Conservation (phyloP, 495 filamentous ascomycete genomes). For the Pseudomonodictys pantanalensis region DNA sequence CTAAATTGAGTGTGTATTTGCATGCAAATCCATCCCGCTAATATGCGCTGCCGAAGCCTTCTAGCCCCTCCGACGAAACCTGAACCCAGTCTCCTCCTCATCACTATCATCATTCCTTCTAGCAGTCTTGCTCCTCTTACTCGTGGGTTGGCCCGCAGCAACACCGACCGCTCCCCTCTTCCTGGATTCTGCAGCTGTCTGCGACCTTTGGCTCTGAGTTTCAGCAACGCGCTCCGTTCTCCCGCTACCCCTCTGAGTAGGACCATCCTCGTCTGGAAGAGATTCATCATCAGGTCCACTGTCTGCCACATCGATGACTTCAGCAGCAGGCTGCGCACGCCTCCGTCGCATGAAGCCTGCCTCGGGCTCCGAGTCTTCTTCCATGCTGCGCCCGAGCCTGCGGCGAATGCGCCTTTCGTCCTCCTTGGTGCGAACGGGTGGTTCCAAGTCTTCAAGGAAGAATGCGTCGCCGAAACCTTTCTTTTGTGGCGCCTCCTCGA, state of each 20-base stretch:
- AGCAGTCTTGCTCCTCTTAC: conserved; percentile 45
- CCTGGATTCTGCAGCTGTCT: conserved; percentile 30
- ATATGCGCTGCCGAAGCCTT: neutral
- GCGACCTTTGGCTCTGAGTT: conserved; percentile 19
- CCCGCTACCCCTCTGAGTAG: conserved; percentile 35
- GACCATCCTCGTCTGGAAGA: conserved; percentile 28
- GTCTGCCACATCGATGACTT: conserved; percentile 21
- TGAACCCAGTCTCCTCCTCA: conserved; percentile 57
- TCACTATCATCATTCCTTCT: conserved; percentile 44
- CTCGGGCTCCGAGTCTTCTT: conserved; percentile 23
- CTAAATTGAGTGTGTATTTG: too few relatives aligned
- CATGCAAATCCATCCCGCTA: neutral
- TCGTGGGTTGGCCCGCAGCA: conserved; percentile 35
- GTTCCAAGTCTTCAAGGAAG: conserved; percentile 56
- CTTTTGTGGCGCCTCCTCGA: conserved; percentile 70
- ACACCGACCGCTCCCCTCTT: conserved; percentile 35
- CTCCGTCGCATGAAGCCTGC: conserved; percentile 16
- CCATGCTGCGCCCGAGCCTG: conserved; percentile 32
- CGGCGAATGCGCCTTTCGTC: too few relatives aligned
- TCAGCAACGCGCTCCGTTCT: conserved; percentile 19
- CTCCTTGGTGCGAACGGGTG: conserved; percentile 31
- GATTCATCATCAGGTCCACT: conserved; percentile 26
- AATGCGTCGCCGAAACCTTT: conserved; percentile 82
- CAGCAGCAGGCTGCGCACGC: conserved; percentile 1
- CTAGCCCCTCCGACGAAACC: conserved; percentile 51